Conservation (phyloP, 129 eudicot species). For the Lactuca sativa region DNA sequence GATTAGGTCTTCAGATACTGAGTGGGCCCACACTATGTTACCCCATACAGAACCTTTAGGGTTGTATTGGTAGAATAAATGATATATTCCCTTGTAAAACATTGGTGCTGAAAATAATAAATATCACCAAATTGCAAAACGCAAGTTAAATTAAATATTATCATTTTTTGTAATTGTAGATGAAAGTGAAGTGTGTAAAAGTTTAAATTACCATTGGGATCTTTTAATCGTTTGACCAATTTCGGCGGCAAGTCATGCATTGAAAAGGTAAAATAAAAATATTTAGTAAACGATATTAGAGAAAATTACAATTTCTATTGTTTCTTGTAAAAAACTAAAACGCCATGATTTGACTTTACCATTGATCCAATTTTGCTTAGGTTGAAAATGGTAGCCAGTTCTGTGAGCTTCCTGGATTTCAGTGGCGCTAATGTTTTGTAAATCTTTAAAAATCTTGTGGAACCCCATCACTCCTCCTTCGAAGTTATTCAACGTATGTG, state of each 20-base stretch:
- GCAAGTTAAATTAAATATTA: background rate
- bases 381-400: conserved; percentile 77
- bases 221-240: conserved; percentile 34
- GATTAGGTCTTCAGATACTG: conserved; percentile 64
- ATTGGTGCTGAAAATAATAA: conserved; percentile 75
- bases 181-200: background rate
- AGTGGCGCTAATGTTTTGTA: conserved; percentile 16
- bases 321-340: background rate
- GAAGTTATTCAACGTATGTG: conserved; percentile 26
- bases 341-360: conserved; percentile 32
- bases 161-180: background rate
- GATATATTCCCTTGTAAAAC: conserved; percentile 74
- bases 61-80: conserved; percentile 72
- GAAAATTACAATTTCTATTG: background rate
- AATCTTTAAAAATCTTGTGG: conserved; percentile 24
- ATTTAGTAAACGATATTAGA: conserved; percentile 5
- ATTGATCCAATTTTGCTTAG: conserved; percentile 68
- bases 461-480: conserved; percentile 26
- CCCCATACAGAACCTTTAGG: conserved; percentile 76
- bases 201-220: conserved; percentile 66
- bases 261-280: conserved; percentile 9
- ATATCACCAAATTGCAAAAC: background rate
- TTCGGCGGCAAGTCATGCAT: conserved; percentile 24
- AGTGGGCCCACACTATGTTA: conserved; percentile 83
- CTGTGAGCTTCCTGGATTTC: conserved; percentile 29